Percentiles rank a stretch among this genome's conserved stretches.
Evolutionary conservation across 345 rosid genomes (phyloP).

Genomic region (Ceriops zippeliana): DNA sequence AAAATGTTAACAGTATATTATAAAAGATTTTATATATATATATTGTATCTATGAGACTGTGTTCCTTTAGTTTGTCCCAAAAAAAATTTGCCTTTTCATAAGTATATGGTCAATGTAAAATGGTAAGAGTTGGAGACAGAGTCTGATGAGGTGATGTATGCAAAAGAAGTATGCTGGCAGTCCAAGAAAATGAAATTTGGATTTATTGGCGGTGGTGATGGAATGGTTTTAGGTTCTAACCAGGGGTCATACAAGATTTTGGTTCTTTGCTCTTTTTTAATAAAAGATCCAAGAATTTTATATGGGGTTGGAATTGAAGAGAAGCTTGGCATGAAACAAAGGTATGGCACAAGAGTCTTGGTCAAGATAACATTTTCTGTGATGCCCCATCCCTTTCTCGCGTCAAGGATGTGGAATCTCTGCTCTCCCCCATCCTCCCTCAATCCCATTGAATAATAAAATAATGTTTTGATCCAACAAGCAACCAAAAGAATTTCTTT

Average conservation of each 20-base stretch:
- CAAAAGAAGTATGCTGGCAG: conserved; percentile 36
- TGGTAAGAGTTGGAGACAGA: conserved; percentile 38
- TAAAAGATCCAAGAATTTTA: conserved; percentile 12
- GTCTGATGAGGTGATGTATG: conserved; percentile 52
- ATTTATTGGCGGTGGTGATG: conserved; percentile 17
- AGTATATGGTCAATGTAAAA: conserved; percentile 22
- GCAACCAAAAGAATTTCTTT: conserved; percentile 12
- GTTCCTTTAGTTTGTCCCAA: too few species aligned
- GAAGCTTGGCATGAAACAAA: conserved; percentile 19
- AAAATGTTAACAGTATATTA: too few species aligned
- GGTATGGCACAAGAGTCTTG: conserved; percentile 26
- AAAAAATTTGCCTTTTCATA: conserved; percentile 7
- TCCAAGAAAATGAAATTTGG: conserved; percentile 28
- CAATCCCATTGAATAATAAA: conserved; percentile 32
- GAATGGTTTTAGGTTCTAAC: background rate
- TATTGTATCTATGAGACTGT: too few species aligned
- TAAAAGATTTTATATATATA: too few species aligned
- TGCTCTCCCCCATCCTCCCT: conserved; percentile 65
- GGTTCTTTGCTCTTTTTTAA: conserved; percentile 11
- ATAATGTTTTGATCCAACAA: conserved; percentile 13
- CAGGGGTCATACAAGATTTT: background rate
- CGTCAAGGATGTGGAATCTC: conserved; percentile 63
- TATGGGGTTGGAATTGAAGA: conserved; percentile 20
- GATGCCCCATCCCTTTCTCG: conserved; percentile 63
- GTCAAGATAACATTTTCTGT: conserved; percentile 42